Percentiles rank a stretch among this genome's conserved stretches.
Conservation (phyloP, 495 filamentous ascomycete species). For the Penicillium nucicola region DNA sequence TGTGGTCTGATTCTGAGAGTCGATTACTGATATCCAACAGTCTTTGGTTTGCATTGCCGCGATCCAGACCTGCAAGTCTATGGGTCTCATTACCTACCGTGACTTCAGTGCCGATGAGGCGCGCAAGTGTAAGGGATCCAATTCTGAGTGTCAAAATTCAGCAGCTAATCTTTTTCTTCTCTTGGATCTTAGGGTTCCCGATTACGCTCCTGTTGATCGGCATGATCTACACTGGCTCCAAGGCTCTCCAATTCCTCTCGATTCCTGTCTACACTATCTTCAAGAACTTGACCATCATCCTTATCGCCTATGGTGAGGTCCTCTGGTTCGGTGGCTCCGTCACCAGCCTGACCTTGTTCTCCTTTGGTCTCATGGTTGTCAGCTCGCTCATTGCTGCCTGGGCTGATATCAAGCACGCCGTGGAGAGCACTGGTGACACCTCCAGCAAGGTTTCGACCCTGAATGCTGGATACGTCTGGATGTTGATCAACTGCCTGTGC, state of each 20-base stretch:
- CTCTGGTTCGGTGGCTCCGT: conserved; percentile 98
- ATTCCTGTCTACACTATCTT: conserved; percentile 99
- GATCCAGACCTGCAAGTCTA: conserved; percentile 79
- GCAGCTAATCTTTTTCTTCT: conserved; percentile 19
- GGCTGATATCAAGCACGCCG: conserved; percentile 92
- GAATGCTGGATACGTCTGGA: conserved; percentile 97
- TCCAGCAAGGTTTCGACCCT: conserved; percentile 78
- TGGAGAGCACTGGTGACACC: conserved; percentile 59
- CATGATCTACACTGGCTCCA: conserved; percentile 98
- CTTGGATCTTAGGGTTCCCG: conserved; percentile 73
- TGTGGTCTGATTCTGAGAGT: neutral
- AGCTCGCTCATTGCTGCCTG: conserved; percentile 94
- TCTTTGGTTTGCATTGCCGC: conserved; percentile 87
- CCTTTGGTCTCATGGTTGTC: conserved; percentile 96
- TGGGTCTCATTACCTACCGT: conserved; percentile 82
- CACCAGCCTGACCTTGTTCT: conserved; percentile 81
- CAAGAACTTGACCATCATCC: conserved; percentile 99
- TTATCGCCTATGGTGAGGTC: conserved; percentile 98
- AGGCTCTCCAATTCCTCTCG: conserved; percentile 93
- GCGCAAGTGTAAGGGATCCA: conserved; percentile 69
- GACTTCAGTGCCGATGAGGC: conserved; percentile 90
- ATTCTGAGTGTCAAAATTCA: neutral
- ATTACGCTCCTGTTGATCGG: conserved; percentile 95
- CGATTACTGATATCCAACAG: conserved; percentile 44
- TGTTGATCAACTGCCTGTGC: conserved; percentile 96